A percentile compares a stretch with the other conserved stretches of the same genome.
Evolutionary conservation across 257 asterid species (phyloP).

Genomic region (Solanum habrochaites): DNA sequence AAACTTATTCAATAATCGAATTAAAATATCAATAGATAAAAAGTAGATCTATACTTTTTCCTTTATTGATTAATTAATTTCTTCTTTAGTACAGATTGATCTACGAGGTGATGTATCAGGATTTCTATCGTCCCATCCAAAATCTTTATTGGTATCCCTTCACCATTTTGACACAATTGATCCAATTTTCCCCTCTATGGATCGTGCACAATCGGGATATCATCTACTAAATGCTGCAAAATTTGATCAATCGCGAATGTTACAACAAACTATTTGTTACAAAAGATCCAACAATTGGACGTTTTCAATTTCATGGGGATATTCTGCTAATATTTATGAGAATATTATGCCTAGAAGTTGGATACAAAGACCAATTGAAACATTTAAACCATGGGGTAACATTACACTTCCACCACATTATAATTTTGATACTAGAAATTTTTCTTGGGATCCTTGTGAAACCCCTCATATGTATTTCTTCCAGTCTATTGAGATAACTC

Average conservation of each 20-base stretch:
- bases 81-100: constrained; percentile 30
- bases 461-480: constrained; percentile 42
- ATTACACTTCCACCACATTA: constrained; percentile 7
- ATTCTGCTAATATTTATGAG: constrained; percentile 43
- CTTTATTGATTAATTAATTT: not conserved
- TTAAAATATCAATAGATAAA: not conserved
- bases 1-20: not conserved
- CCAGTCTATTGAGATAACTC: not conserved
- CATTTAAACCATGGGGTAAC: constrained; percentile 28
- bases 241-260: constrained; percentile 38
- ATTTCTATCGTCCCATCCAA: constrained; percentile 49
- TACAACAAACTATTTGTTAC: constrained; percentile 50
- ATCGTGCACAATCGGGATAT: constrained; percentile 23
- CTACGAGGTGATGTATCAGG: constrained; percentile 51
- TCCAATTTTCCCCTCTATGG: constrained; percentile 32
- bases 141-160: constrained; percentile 34
- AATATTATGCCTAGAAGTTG: constrained; percentile 30
- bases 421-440: constrained; percentile 29
- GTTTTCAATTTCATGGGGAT: constrained; percentile 57
- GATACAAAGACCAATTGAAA: constrained; percentile 35
- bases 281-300: constrained; percentile 40
- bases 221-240: constrained; percentile 40
- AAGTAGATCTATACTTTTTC: not conserved
- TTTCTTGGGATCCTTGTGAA: constrained; percentile 24
- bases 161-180: constrained; percentile 54